Conservation (phyloP, 805 yeast species). For the Hanseniaspora pseudoguilliermondii region DNA sequence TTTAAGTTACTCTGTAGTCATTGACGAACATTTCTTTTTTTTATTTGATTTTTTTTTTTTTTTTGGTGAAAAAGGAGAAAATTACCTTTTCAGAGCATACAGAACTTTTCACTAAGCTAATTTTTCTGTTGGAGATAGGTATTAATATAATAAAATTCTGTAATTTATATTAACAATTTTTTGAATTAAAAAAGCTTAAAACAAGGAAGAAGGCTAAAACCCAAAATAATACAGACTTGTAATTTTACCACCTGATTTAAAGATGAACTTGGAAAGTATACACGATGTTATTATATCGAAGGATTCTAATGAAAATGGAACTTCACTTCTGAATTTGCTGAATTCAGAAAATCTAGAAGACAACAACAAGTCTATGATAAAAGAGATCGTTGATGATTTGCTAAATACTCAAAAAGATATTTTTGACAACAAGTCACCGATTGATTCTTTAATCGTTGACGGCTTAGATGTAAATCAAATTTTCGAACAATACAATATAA, state of each 20-base stretch:
- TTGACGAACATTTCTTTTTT: not conserved
- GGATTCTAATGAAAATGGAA: slow-evolving; percentile 16
- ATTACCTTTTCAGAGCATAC: not conserved
- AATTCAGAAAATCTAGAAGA: not conserved
- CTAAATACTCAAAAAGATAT: slow-evolving; percentile 28
- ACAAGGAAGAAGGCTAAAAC: not conserved
- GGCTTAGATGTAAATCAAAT: slow-evolving; percentile 86
- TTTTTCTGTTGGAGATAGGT: too few species aligned
- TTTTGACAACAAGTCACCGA: slow-evolving; percentile 35
- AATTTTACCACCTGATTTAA: not conserved
- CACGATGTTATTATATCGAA: slow-evolving; percentile 22
- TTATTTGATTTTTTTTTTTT: not conserved
- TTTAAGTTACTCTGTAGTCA: not conserved
- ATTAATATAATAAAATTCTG: too few species aligned
- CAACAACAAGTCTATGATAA: slow-evolving; percentile 26
- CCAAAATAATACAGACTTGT: not conserved
- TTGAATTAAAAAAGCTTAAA: too few species aligned
- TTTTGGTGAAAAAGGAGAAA: not conserved
- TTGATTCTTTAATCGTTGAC: slow-evolving; percentile 71
- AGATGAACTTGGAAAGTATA: slow-evolving; percentile 18
- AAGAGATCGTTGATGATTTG: slow-evolving; percentile 46
- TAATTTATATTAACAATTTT: too few species aligned
- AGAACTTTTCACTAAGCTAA: too few species aligned
- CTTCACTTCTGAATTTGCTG: not conserved
- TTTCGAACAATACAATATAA: slow-evolving; percentile 83